Evolutionary conservation across 2,329 filamentous ascomycete genomes (phyloP), one percentile per base, ranked within the genome.

Genomic region (Furcasterigmium furcatum): DNA sequence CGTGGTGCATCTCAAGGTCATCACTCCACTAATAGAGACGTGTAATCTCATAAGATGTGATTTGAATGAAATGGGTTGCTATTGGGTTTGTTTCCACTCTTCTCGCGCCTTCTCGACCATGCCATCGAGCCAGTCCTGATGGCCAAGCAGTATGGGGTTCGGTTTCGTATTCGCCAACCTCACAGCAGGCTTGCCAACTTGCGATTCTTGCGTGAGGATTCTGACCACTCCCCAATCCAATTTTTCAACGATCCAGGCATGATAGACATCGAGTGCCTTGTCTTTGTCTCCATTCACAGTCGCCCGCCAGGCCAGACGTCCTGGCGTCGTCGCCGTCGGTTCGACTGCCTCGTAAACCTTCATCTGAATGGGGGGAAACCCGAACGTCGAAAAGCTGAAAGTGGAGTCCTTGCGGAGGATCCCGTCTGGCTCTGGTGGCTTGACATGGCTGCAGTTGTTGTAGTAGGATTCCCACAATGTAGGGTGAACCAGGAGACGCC

Each of bases 331-430:
- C 2, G 41, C 9, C 1, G 48, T 43, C 10, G 59, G 59, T 4
- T 49, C 24, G 9, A 53, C 47, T 1, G 49, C 59, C 34, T 61
- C 59, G 13, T 49, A 43, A n/a, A 58, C 57, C 21, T 54, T 41
- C 4, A 48, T 56, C 14, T 41, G 38, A 7, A 60, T 46, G 9
- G 57, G 55, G 13, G 57, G 54, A 44, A 59, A 54, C 6, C 58
- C 59, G 32, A 62, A 61, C 1, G 59, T 62, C 16, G 57, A 55
- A 35, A 60, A 61, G 27, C 50, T 55, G 46, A 61, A 62, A 9
- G 41, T 50, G 47, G 58, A 50, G 14, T 49, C 56, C 36, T 58
- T 55, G n/a, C 54, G 16, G 4, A 61, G 38, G 14, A 47, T 16
- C 21, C 56, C 49, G 0, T 56, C 57, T n/a, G 55, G 57, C 9